Base-by-base conservation (phyloP, 2,329 filamentous ascomycete genomes). In the Cryphonectria carpinicola region DNA sequence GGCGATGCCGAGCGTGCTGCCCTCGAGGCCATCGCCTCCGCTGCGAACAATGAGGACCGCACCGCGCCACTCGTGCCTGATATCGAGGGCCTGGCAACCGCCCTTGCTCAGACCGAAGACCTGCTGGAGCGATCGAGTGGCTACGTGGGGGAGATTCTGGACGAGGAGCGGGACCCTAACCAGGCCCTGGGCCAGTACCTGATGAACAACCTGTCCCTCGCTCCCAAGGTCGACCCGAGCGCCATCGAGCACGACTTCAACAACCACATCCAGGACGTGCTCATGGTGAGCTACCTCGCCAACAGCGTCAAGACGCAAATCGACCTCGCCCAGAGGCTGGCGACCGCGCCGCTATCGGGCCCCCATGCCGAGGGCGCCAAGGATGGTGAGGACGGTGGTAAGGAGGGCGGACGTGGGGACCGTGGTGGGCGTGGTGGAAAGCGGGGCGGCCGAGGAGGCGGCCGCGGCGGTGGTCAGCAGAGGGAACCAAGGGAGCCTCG, bases 241-340 rank as follows among this genome's bases (percentile, higher is more conserved):
- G 92, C 97, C 81, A 95, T 99, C 79, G 96, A 99, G 87, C 89
- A 92, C 80, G 95, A 98, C 86, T 99, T 99, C 89, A 99, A 99
- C 90, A 97, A 97, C 87, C 96, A 99, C 85, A 94, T 99, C 82
- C 96, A 99, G 86, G 96, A 99, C 82, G 95, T 99, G 73, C 90
- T 99, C 75, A 95, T 98, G 82, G 95, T 99, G 77, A 97, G 94
- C 76, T 99, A 99, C 86, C 89, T 99, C 75, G 94, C 96, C 81
- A 99, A 98, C 88, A 98, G 94, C 75, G 97, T 98, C 84, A 94
- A 95, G 82, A 98, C 95, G 76, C 96, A 99, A 86, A 98, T 99
- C 85, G 96, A 98, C 79, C 90, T 99, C 71, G 97, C 95, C 75
- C 97, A 98, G 88, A 90, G 95, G 74, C 86, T 99, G 79, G 95